Base-by-base conservation (phyloP, 441 rosid genomes). In the Theobroma grandiflorum region DNA sequence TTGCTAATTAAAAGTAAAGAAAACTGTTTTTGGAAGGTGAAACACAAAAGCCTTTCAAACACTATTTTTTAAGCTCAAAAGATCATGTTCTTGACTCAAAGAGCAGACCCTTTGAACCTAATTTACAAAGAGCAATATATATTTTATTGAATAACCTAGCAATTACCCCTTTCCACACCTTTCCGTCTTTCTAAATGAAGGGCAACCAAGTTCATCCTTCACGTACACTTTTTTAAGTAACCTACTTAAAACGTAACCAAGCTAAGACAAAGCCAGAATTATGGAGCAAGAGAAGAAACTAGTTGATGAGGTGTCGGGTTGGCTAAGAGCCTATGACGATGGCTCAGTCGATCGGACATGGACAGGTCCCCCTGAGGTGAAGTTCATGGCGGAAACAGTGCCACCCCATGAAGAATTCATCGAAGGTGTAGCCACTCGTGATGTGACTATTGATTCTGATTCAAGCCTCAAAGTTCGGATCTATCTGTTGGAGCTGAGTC, bases 281-380 rank as follows among this genome's bases (percentile, higher is more conserved):
- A 87, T 85, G 87, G 77, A 12, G 10, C 11, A 6, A 0, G 77
- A 82, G 31, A 86, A 35, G 76, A 83, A 45, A 42, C 15, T 86
- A 10, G 85, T 88, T 8, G 86, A 86, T 0, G 87, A 90, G 62
- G 95, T 91, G 16, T 87, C 93, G 40, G 91, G 92, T 10, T 91
- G 95, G 95, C 88, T 91, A 4, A 67, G 85, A 38, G 73, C 85
- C 77, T 86, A 82, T 47, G 83, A 84, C 2, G 95, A 91, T 42
- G 95, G 92, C 40, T 84, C 85, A 0, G 90, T 88, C 4, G 95
- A 90, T 81, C 80, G 93, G 45, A 76, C 88, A 0, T 90, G 95
- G 95, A 85, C 84, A 0, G 95, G 95, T 4, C 91, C 95, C 0
- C 92, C 93, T 0, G 81, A 86, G 64, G 81, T 82, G 82, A 91